Base-by-base conservation (phyloP, 441 rosid genomes). In the California macrophylla region DNA sequence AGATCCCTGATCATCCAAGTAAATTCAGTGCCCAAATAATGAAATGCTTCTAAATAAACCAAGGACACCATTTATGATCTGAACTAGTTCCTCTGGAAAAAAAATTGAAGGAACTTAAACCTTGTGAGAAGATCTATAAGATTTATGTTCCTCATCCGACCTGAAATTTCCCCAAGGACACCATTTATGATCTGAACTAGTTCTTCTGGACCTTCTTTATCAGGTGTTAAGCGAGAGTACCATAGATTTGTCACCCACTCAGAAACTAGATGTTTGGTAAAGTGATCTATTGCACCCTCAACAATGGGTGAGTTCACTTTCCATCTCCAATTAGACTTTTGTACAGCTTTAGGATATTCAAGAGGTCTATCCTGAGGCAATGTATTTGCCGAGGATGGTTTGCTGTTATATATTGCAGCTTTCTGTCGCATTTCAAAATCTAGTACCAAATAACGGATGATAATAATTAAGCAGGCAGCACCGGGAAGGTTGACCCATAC, bases 171-270 rank as follows among this genome's bases (percentile, higher is more conserved):
- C 61, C 97, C 99, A 26, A 92, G 82, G 81, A 84, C 96, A 69
- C 84, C 81, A 75, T 91, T 91, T 18, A 92, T 80, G 69, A 91
- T 81, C 76, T 66, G 85, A 40, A 87, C 87, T 75, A 95, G 78
- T 69, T 92, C 99, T 75, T 89, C 99, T 26, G 99, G 99, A 45
- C 92, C 97, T 78, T 91, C 85, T 75, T 73, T 84, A 80, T 95
- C 99, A 69, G 90, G 82, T 64, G 99, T 95, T 73, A 95, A 73
- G 52, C 91, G 93, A 67, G 89, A 83, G 81, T 91, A 95, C 99
- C 99, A 95, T 9, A 92, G 87, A 85, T 89, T 91, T 54, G 96
- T 68, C 36, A 95, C 87, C 97, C 98, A 95, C 84, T 95, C 99
- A 18, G 96, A 89, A 71, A 91, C 72, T 61, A 91, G 82, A 84